Base-by-base conservation (phyloP, 805 yeast genomes). In the Vanderwaltozyma yarrowii region DNA sequence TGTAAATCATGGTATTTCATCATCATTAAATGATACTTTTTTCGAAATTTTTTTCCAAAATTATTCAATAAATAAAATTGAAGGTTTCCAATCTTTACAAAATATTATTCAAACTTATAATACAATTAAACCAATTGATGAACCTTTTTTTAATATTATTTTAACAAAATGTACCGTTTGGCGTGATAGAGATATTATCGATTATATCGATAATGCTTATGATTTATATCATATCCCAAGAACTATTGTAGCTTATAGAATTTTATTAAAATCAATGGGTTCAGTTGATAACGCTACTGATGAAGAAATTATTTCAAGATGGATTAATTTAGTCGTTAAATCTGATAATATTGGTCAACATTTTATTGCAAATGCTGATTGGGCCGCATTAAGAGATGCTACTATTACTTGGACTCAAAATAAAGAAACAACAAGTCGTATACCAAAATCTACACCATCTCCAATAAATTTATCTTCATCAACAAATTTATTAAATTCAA, bases 351-450 rank as follows among this genome's bases (percentile, higher is more conserved):
- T 66, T 36, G 76, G 76, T 10, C 74, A 72, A 60, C 62, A 59
- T 29, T 80, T 77, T 53, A 77, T 82, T 47, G 87, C 89, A 6
- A 77, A 76, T 55, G 89, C 92, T 10, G 89, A 81, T 61, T 82
- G 89, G 89, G 80, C 84, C 29, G 81, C 89, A 2, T 59, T 83
- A 41, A 74, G 88, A 63, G 87, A 79, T 56, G 84, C 89, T 16
- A 82, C 92, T 5, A 58, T 60, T 9, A 58, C 63, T 5, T 60
- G 62, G 62, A 51, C 62, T 17, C 62, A 58, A 40, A 42, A 41
- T 8, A 42, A 52, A 9, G 23, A 21, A 21, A 21, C 9, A 9
- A 21, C 23, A 7, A 9, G 23, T 9, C 23, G 9, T 21, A n/a
- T n/a, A n/a, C n/a, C n/a, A n/a, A n/a, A 35, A 19, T 33, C 36